Percentiles rank a stretch among this genome's conserved stretches.
These are phyloP conservation scores for Tanacetum coccineum DNA, from an alignment of 129 eudicot genomes.

Conservation along the genomic window DNA sequence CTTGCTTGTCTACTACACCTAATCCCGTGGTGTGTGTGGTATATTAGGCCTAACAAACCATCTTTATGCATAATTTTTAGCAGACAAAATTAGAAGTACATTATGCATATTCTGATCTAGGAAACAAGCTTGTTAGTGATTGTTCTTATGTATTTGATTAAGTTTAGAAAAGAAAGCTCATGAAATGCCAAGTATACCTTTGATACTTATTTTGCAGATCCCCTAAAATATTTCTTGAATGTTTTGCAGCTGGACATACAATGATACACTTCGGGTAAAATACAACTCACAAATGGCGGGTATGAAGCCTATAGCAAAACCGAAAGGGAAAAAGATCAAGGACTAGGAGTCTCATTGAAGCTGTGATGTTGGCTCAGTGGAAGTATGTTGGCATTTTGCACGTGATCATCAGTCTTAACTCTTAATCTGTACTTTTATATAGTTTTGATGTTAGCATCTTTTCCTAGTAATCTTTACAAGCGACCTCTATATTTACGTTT, in stretches of 20 bases:
- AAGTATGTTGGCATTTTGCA: constrained; percentile 16
- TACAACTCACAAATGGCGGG: constrained; percentile 94
- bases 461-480: constrained; percentile 11
- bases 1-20: too few relatives aligned
- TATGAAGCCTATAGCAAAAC: constrained; percentile 79
- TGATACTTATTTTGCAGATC: neutral
- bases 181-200: neutral
- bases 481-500: constrained; percentile 8
- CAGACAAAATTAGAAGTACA: too few relatives aligned
- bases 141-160: neutral
- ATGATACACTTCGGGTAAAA: constrained; percentile 75
- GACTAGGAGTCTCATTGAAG: constrained; percentile 66
- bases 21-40: too few relatives aligned
- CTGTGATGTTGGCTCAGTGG: constrained; percentile 1
- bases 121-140: constrained; percentile 8
- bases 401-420: neutral
- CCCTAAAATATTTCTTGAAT: neutral
- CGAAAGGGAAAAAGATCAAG: constrained; percentile 93
- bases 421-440: constrained; percentile 8
- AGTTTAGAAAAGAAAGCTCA: constrained; percentile 1
- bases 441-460: constrained; percentile 11
- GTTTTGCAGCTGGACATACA: constrained; percentile 79
- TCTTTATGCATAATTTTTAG: neutral
- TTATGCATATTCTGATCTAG: too few relatives aligned
- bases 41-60: constrained; percentile 5